Conservation (phyloP, 2,329 filamentous ascomycete species). For the Fusarium continuum region DNA sequence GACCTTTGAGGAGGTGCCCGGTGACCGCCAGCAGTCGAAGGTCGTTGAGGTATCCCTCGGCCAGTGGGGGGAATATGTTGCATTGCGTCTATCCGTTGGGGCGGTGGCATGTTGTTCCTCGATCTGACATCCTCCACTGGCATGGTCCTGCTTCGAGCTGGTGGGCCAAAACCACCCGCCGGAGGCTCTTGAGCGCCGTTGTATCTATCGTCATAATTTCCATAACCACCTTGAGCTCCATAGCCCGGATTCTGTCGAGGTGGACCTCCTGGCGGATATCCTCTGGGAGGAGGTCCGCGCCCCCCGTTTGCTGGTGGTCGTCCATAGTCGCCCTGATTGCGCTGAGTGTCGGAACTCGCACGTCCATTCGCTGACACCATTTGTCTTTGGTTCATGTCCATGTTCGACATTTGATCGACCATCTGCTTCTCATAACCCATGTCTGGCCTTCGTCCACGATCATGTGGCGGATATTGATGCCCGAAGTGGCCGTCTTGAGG, state of each 20-base stretch:
- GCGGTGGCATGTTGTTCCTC: conserved; percentile 49
- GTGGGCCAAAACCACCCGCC: conserved; percentile 59
- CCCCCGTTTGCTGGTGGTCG: conserved; percentile 40
- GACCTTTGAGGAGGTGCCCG: conserved; percentile 63
- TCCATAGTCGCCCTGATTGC: conserved; percentile 42
- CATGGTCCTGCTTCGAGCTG: conserved; percentile 70
- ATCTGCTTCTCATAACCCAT: conserved; percentile 46
- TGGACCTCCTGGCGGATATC: conserved; percentile 47
- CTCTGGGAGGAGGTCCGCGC: conserved; percentile 44
- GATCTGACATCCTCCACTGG: conserved; percentile 59
- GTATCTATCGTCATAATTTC: conserved; percentile 43
- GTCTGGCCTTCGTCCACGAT: conserved; percentile 32
- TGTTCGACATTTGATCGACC: conserved; percentile 48
- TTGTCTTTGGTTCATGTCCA: conserved; percentile 48
- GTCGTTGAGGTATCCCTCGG: conserved; percentile 59
- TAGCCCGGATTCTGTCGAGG: conserved; percentile 43
- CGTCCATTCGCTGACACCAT: conserved; percentile 36
- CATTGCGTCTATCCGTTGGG: conserved; percentile 54
- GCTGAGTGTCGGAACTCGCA: conserved; percentile 42
- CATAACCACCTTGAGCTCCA: conserved; percentile 38
- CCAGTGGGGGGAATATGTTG: conserved; percentile 58
- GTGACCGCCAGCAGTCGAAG: conserved; percentile 63
- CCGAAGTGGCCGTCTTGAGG: conserved; percentile 43
- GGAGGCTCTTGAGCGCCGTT: conserved; percentile 44
- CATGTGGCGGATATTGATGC: conserved; percentile 36